Percentiles rank a stretch among this genome's conserved stretches.
Evolutionary conservation across 2,329 filamentous ascomycete genomes (phyloP).

Genomic region (Sporothrix variecibatus): DNA sequence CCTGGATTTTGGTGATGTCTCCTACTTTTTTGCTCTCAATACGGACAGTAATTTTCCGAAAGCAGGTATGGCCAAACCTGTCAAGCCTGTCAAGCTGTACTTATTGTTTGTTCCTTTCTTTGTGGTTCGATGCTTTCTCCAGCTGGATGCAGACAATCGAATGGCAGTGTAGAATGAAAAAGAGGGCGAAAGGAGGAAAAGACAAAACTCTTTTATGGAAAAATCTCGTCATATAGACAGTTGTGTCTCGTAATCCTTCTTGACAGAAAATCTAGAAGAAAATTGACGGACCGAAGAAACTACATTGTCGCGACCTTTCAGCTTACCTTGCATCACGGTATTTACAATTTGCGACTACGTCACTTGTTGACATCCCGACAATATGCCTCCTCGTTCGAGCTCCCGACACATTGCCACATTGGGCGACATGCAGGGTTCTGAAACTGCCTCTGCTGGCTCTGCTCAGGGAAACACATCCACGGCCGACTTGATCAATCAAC

Average conservation of each 20-base stretch:
- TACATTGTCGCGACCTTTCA: background rate
- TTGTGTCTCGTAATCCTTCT: background rate
- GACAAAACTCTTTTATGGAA: background rate
- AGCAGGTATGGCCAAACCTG: background rate
- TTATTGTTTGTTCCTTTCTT: background rate
- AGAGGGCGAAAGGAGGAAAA: background rate
- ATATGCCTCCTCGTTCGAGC: background rate
- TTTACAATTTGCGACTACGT: background rate
- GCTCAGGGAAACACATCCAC: background rate
- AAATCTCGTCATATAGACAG: background rate
- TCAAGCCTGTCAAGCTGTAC: background rate
- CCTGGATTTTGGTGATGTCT: background rate
- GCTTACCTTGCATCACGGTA: background rate
- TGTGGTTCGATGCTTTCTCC: background rate
- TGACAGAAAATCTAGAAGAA: background rate
- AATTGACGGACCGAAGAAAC: background rate
- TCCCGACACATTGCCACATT: background rate
- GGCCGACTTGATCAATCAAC: background rate
- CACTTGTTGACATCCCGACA: background rate
- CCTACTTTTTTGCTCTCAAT: background rate
- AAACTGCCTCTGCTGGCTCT: background rate
- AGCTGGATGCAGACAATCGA: background rate
- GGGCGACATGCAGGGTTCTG: background rate
- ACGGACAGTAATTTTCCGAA: background rate
- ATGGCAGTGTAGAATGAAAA: background rate